Percentiles rank a stretch among this genome's conserved stretches.
Conservation (phyloP, 805 yeast genomes). For the Barnettozyma sucrosica region DNA sequence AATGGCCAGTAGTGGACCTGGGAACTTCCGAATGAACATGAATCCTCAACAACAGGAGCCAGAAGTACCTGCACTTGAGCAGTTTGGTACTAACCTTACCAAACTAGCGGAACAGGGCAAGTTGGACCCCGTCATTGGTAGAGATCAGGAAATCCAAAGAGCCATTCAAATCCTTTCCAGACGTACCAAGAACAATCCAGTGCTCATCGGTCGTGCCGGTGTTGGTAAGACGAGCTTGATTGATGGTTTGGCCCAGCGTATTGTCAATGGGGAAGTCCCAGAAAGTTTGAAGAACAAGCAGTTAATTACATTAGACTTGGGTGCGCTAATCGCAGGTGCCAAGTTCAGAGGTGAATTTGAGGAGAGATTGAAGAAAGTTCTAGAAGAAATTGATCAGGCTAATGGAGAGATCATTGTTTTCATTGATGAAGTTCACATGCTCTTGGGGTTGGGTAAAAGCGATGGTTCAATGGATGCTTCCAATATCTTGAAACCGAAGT, state of each 20-base stretch:
- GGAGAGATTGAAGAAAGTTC: conserved; percentile 73
- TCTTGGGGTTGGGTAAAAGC: conserved; percentile 85
- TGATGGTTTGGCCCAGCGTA: conserved; percentile 95
- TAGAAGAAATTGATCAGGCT: conserved; percentile 78
- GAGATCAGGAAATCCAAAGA: conserved; percentile 91
- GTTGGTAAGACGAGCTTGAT: conserved; percentile 96
- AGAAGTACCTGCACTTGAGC: conserved; percentile 73
- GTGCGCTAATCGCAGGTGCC: conserved; percentile 89
- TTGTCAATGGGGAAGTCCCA: conserved; percentile 88
- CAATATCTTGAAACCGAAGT: conserved; percentile 84
- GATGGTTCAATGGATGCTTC: conserved; percentile 97
- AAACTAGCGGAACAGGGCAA: conserved; percentile 84
- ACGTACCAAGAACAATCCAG: conserved; percentile 93
- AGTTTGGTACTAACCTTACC: conserved; percentile 82
- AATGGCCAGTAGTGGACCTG: conserved; percentile 16
- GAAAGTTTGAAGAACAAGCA: conserved; percentile 86
- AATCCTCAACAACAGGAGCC: conserved; percentile 40
- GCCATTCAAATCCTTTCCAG: conserved; percentile 90
- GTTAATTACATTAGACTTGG: conserved; percentile 79
- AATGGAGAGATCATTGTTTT: conserved; percentile 74
- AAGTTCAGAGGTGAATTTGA: conserved; percentile 96
- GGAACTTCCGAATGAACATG: conserved; percentile 28
- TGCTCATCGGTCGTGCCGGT: conserved; percentile 93
- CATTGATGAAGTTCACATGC: conserved; percentile 85
- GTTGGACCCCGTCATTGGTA: conserved; percentile 93